Evolutionary conservation across 306 rosid species (phyloP).

Genomic region (Malus fusca): DNA sequence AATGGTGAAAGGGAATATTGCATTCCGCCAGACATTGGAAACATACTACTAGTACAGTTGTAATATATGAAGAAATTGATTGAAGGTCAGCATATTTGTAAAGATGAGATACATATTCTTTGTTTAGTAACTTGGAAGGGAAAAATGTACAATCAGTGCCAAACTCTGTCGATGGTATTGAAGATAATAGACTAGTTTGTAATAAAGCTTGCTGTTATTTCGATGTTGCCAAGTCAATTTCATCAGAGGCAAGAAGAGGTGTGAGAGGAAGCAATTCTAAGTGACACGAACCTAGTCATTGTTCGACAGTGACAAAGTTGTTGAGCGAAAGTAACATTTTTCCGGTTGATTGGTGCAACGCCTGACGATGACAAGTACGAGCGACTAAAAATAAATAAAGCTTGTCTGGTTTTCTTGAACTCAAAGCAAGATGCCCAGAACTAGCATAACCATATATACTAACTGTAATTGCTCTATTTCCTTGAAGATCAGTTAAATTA

Average conservation of each 20-base stretch:
- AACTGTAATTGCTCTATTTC: too few relatives aligned
- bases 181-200: slow-evolving; percentile 15
- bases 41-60: slow-evolving; percentile 23
- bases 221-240: neutral
- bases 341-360: too few relatives aligned
- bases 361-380: too few relatives aligned
- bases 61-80: slow-evolving; percentile 33
- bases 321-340: too few relatives aligned
- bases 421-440: too few relatives aligned
- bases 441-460: too few relatives aligned
- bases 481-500: too few relatives aligned
- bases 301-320: too few relatives aligned
- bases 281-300: too few relatives aligned
- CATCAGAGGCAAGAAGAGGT: neutral
- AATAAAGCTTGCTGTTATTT: slow-evolving; percentile 2
- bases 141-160: slow-evolving; percentile 17
- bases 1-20: slow-evolving; percentile 14
- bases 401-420: too few relatives aligned
- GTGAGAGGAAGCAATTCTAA: too few relatives aligned
- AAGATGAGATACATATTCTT: slow-evolving; percentile 24
- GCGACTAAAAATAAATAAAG: too few relatives aligned
- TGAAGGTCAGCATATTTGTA: slow-evolving; percentile 29
- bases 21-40: slow-evolving; percentile 21
- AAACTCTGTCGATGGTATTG: slow-evolving; percentile 15
- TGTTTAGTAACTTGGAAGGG: slow-evolving; percentile 12